A percentile compares a stretch with the other conserved stretches of the same genome.
These are phyloP conservation scores for Aegilops tauschii DNA, from an alignment of 176 grass and related monocot genomes.

Conservation along the genomic window DNA sequence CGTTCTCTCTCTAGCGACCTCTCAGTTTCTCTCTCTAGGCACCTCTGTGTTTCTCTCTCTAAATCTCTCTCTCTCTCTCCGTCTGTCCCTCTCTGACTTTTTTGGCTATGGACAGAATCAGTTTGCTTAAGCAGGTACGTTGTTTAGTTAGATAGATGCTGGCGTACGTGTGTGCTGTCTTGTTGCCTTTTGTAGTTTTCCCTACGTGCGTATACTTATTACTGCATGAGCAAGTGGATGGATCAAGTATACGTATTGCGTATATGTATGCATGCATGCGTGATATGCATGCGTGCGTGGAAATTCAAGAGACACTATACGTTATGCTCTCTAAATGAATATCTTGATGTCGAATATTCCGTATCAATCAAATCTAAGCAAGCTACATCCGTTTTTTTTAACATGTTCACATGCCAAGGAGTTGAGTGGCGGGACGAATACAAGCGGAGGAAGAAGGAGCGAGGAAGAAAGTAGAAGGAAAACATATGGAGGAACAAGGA, in stretches of 20 bases:
- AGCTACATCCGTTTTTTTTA: no score
- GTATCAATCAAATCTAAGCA: no score
- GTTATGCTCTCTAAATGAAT: no score
- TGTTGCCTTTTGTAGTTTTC: neutral
- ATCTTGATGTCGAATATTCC: no score
- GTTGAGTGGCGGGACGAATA: no score
- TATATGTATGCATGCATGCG: neutral
- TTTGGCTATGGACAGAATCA: neutral
- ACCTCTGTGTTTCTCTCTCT: neutral
- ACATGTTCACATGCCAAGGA: no score
- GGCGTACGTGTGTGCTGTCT: neutral
- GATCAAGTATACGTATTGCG: neutral
- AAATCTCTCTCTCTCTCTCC: neutral
- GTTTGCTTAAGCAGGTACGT: neutral
- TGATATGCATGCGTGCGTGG: neutral
- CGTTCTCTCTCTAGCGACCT: neutral
- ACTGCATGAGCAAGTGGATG: neutral
- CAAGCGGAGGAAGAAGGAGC: no score
- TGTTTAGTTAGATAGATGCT: neutral
- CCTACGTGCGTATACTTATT: neutral
- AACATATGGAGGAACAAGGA: no score
- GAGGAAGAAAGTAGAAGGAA: no score
- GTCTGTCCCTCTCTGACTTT: slow-evolving; percentile 15
- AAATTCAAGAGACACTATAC: no score
- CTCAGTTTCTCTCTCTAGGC: neutral